Conservation (phyloP, 2,329 filamentous ascomycete species). For the Diplodia scrobiculata region DNA sequence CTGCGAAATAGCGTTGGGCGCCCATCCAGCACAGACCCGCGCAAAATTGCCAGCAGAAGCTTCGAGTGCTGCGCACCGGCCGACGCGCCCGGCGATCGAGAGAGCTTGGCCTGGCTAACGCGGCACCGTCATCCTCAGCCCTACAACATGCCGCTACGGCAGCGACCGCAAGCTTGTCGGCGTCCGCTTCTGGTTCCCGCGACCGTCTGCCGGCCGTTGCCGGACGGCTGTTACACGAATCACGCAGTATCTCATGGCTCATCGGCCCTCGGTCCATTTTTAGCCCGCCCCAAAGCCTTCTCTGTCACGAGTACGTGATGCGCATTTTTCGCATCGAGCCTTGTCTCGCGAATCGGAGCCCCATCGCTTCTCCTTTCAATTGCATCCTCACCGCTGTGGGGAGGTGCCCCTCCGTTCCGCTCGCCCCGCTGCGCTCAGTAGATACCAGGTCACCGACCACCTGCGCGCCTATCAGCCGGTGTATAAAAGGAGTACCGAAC, state of each 20-base stretch:
- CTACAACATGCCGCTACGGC: background rate
- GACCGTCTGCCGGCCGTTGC: constrained; percentile 4
- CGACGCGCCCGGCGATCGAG: background rate
- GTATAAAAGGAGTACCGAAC: background rate
- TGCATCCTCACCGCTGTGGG: constrained; percentile 22
- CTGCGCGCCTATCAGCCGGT: background rate
- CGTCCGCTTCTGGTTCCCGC: too few relatives aligned
- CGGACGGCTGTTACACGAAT: constrained; percentile 9
- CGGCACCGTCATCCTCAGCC: constrained; percentile 8
- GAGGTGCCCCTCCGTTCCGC: background rate
- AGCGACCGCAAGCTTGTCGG: background rate
- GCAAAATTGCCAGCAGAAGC: constrained; percentile 11
- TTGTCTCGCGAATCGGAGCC: constrained; percentile 16
- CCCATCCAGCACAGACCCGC: constrained; percentile 7
- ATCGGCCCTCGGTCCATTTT: constrained; percentile 20
- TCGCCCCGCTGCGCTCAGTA: background rate
- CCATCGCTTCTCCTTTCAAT: background rate
- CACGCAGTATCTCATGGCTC: constrained; percentile 22
- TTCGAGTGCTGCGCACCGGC: background rate
- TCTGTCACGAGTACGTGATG: constrained; percentile 17
- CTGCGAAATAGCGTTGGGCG: background rate
- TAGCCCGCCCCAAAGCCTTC: constrained; percentile 1
- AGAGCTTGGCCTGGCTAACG: background rate
- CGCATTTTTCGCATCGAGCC: constrained; percentile 15
- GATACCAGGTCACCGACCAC: background rate